phyloP scores from a whole-genome alignment of 2,329 filamentous ascomycete species.

The Diplodia scrobiculata region DNA sequence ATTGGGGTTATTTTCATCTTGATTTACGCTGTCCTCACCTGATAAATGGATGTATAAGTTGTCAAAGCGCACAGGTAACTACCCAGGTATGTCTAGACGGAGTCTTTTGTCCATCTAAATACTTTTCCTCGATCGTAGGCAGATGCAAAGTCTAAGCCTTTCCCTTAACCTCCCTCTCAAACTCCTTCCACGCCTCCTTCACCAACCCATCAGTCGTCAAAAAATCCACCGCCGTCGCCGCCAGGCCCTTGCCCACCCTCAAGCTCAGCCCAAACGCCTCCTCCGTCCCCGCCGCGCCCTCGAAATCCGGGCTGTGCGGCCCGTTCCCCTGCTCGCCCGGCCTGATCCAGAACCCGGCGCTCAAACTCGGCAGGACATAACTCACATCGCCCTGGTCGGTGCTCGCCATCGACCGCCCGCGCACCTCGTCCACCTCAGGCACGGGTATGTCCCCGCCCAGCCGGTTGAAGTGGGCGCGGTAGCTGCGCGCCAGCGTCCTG shows the following conservation, averaged over 20 bases:
- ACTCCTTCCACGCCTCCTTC: slow-evolving; percentile 33
- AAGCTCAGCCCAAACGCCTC: slow-evolving; percentile 42
- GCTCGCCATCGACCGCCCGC: slow-evolving; percentile 55
- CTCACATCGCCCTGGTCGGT: slow-evolving; percentile 64
- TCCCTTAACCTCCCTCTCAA: slow-evolving; percentile 37
- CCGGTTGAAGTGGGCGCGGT: slow-evolving; percentile 36
- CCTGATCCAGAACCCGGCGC: slow-evolving; percentile 54
- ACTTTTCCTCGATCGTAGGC: too few relatives aligned
- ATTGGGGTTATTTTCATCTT: too few relatives aligned
- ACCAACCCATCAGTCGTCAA: slow-evolving; percentile 33
- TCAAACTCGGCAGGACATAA: slow-evolving; percentile 60
- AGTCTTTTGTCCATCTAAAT: too few relatives aligned
- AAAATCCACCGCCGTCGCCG: slow-evolving; percentile 45
- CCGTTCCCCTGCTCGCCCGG: slow-evolving; percentile 41
- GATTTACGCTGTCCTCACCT: too few relatives aligned
- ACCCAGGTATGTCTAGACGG: too few relatives aligned
- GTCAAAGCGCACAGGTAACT: too few relatives aligned
- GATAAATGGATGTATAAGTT: too few relatives aligned
- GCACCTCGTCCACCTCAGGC: slow-evolving; percentile 48
- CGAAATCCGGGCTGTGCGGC: slow-evolving; percentile 48
- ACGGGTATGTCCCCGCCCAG: slow-evolving; percentile 42
- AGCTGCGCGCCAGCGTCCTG: slow-evolving; percentile 46
- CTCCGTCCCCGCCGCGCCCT: slow-evolving; percentile 41
- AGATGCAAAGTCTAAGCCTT: slow-evolving; percentile 13
- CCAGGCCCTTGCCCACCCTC: slow-evolving; percentile 43